phyloP scores from a whole-genome alignment of 2,329 filamentous ascomycete genomes.

The Ophiocordyceps camponoti-rufipedis region DNA sequence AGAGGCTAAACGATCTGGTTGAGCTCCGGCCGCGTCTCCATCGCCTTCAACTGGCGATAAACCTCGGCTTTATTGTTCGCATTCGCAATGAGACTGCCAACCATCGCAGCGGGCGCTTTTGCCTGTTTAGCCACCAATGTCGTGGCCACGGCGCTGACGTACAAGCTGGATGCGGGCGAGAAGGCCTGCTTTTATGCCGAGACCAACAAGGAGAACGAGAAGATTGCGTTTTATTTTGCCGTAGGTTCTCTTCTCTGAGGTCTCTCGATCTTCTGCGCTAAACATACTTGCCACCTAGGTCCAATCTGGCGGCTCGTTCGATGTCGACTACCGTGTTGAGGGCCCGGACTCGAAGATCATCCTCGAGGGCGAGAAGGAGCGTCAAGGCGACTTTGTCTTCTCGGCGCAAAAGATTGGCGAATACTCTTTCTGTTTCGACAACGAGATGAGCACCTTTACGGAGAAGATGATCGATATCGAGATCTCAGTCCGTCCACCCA shows the following conservation, averaged over 20 bases:
- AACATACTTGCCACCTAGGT: constrained; percentile 41
- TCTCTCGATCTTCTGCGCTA: neutral
- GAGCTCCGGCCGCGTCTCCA: neutral
- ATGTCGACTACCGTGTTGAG: constrained; percentile 80
- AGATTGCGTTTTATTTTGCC: constrained; percentile 97
- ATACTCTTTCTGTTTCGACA: constrained; percentile 96
- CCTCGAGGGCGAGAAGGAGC: constrained; percentile 72
- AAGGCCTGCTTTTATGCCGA: constrained; percentile 87
- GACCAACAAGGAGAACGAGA: constrained; percentile 61
- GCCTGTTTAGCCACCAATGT: constrained; percentile 53
- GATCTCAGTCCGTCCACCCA: constrained; percentile 44
- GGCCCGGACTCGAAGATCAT: constrained; percentile 69
- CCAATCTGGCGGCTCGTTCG: constrained; percentile 95
- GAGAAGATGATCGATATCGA: constrained; percentile 98
- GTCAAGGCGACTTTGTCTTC: constrained; percentile 96
- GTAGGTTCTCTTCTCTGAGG: constrained; percentile 31
- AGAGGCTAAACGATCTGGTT: too few species aligned
- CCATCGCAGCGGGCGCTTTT: constrained; percentile 47
- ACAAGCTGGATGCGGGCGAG: constrained; percentile 78
- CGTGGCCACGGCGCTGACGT: constrained; percentile 81
- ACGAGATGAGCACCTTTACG: constrained; percentile 93
- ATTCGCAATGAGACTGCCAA: constrained; percentile 45
- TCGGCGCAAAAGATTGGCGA: constrained; percentile 76
- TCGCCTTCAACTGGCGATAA: constrained; percentile 8
- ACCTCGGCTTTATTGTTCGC: constrained; percentile 4